These are phyloP conservation scores for Rhizoclosmatium sp. DNA, from an alignment of 192 early-diverging fungal species.

Conservation along the genomic window DNA sequence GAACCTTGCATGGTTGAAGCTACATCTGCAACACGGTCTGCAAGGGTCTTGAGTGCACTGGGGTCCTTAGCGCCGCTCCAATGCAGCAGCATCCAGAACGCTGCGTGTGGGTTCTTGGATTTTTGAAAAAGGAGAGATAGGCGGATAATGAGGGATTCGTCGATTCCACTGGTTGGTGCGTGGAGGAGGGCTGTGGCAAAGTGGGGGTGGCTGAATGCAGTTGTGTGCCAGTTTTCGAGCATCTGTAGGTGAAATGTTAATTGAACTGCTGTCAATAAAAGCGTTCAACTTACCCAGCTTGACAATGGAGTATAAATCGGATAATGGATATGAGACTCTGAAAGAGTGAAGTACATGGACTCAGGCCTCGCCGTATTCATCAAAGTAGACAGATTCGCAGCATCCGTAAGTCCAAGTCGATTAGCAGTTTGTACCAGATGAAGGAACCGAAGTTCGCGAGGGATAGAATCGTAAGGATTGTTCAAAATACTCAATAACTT, in stretches of 20 bases:
- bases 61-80: slow-evolving; percentile 7
- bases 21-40: slow-evolving; percentile 29
- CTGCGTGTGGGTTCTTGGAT: background rate
- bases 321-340: slow-evolving; percentile 3
- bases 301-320: slow-evolving; percentile 22
- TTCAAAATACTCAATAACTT: background rate
- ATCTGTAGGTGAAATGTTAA: slow-evolving; percentile 3
- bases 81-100: background rate
- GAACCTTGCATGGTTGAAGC: background rate
- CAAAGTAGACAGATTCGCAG: slow-evolving; percentile 1
- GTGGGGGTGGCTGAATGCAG: background rate
- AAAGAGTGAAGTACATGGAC: slow-evolving; percentile 26
- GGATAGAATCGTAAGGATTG: background rate
- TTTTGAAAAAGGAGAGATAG: slow-evolving; percentile 8
- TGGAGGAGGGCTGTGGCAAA: background rate
- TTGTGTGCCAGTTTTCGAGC: slow-evolving; percentile 25
- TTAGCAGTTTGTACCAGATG: slow-evolving; percentile 29
- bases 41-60: slow-evolving; percentile 6
- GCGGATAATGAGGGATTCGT: slow-evolving; percentile 23
- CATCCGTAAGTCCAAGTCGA: slow-evolving; percentile 31
- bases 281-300: slow-evolving; percentile 15
- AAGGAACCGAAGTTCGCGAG: slow-evolving; percentile 17
- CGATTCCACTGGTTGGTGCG: slow-evolving; percentile 4
- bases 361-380: slow-evolving; percentile 2
- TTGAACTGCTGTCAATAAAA: background rate